A percentile compares a stretch with the other conserved stretches of the same genome.
phyloP scores from a whole-genome alignment of 805 yeast genomes.

The Monosporozyma aquatica region DNA sequence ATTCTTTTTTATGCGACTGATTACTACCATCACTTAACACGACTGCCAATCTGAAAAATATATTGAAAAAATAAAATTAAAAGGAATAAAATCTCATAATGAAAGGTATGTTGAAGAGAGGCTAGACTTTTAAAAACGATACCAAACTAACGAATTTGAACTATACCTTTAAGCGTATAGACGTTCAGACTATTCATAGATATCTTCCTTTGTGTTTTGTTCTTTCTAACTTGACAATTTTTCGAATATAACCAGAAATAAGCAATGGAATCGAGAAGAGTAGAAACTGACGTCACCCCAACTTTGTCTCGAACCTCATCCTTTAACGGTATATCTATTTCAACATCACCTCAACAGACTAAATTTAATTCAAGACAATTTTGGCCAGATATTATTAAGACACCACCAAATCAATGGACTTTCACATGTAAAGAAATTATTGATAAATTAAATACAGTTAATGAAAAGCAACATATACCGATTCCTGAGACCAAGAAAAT shows the following conservation, averaged over 20 bases:
- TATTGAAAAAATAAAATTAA: too few species aligned
- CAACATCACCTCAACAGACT: neutral
- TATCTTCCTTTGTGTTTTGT: too few species aligned
- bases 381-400: conserved; percentile 31
- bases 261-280: neutral
- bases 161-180: too few species aligned
- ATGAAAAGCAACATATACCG: conserved; percentile 7
- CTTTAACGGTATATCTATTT: neutral
- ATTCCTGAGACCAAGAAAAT: conserved; percentile 21
- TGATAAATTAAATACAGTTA: conserved; percentile 19
- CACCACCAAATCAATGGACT: conserved; percentile 27
- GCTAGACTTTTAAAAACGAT: too few species aligned
- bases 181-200: too few species aligned
- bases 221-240: too few species aligned
- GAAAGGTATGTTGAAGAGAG: too few species aligned
- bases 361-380: conserved; percentile 24
- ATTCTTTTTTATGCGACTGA: too few species aligned
- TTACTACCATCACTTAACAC: too few species aligned
- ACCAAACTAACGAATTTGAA: too few species aligned
- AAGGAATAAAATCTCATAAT: too few species aligned
- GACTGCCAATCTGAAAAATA: too few species aligned
- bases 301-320: neutral
- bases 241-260: neutral
- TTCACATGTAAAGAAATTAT: conserved; percentile 25
- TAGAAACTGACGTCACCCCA: neutral